These are phyloP conservation scores for Salix caprea DNA, from an alignment of 345 rosid species.

Conservation along the genomic window DNA sequence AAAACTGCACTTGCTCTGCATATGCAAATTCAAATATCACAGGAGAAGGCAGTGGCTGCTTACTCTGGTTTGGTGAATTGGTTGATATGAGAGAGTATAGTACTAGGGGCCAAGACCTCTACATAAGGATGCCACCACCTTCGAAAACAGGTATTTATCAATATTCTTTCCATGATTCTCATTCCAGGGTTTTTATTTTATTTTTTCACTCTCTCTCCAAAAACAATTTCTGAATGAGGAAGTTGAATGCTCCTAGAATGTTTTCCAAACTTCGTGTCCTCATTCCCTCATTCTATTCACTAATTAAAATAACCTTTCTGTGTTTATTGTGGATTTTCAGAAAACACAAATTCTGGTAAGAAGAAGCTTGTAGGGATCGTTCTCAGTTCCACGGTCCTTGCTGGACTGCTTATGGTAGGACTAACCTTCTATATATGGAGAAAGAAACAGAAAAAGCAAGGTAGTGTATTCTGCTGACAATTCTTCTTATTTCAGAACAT, in stretches of 20 bases:
- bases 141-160: neutral
- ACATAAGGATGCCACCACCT: constrained; percentile 3
- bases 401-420: neutral
- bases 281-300: too few species aligned
- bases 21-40: neutral
- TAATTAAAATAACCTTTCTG: too few species aligned
- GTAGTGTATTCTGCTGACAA: neutral
- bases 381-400: neutral
- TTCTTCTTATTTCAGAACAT: too few species aligned
- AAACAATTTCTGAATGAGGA: too few species aligned
- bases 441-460: neutral
- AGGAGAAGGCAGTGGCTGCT: constrained; percentile 12
- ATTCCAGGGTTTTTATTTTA: too few species aligned
- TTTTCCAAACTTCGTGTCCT: too few species aligned
- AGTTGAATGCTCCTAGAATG: too few species aligned
- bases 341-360: neutral
- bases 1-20: constrained; percentile 6
- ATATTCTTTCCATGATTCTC: too few species aligned
- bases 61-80: constrained; percentile 14
- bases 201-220: too few species aligned
- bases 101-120: neutral
- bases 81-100: neutral
- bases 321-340: neutral
- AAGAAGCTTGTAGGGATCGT: neutral
- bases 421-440: neutral